These are phyloP conservation scores for Crithidia expoeki DNA, from an alignment of 208 protist species.

Conservation along the genomic window DNA sequence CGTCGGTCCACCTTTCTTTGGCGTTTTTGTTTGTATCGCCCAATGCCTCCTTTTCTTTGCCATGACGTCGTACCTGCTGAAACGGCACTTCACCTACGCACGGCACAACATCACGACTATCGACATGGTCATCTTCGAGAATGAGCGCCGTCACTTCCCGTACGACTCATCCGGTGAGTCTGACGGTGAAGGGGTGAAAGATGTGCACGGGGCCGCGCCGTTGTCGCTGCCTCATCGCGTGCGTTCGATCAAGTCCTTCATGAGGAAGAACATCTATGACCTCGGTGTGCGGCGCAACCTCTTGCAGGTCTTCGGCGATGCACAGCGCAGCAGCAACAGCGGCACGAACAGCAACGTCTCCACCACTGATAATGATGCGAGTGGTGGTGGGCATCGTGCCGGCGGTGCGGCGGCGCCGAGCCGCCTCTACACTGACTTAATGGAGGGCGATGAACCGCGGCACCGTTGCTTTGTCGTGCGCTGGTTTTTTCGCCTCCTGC, in stretches of 20 bases:
- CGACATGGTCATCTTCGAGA: constrained; percentile 81
- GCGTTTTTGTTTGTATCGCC: constrained; percentile 75
- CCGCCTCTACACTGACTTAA: constrained; percentile 47
- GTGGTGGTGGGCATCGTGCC: neutral
- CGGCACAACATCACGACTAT: constrained; percentile 89
- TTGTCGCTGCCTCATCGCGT: neutral
- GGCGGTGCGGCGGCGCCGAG: constrained; percentile 9
- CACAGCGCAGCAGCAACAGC: constrained; percentile 18
- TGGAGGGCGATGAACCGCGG: constrained; percentile 57
- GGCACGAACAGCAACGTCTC: constrained; percentile 3
- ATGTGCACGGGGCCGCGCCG: no score
- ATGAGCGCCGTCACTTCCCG: constrained; percentile 26
- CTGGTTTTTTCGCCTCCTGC: constrained; percentile 82
- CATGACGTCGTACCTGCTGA: constrained; percentile 71
- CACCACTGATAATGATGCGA: no score
- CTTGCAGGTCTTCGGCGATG: constrained; percentile 88
- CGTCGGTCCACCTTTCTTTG: constrained; percentile 72
- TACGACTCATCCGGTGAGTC: constrained; percentile 26
- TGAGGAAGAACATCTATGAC: constrained; percentile 75
- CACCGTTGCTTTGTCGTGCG: constrained; percentile 53
- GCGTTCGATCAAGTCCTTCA: constrained; percentile 28
- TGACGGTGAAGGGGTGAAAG: constrained; percentile 16
- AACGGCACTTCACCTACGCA: constrained; percentile 67
- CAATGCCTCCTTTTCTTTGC: constrained; percentile 73
- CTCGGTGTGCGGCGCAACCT: constrained; percentile 79